These are phyloP conservation scores for Suhomyces bribrorum DNA, from an alignment of 1,139 yeast species.

Conservation along the genomic window DNA sequence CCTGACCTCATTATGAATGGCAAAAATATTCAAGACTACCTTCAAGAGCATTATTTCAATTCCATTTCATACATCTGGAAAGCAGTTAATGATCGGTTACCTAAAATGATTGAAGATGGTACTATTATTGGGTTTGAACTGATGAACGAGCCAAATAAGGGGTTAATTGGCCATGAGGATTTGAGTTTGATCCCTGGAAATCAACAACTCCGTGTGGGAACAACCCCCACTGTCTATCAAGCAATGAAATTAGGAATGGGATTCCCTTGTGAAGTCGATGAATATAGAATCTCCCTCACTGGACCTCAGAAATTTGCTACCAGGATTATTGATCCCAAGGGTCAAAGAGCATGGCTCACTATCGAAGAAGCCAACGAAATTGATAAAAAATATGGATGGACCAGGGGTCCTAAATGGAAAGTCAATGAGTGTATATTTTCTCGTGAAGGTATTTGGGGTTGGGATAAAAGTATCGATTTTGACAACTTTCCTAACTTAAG, in stretches of 20 bases:
- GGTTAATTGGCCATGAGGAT: slow-evolving; percentile 57
- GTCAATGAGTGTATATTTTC: slow-evolving; percentile 80
- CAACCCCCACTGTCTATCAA: slow-evolving; percentile 68
- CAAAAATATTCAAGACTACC: slow-evolving; percentile 72
- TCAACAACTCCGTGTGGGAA: slow-evolving; percentile 62
- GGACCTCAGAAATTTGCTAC: slow-evolving; percentile 72
- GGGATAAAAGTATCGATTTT: slow-evolving; percentile 35
- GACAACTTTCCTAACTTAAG: slow-evolving; percentile 21
- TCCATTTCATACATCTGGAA: slow-evolving; percentile 59
- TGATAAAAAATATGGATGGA: slow-evolving; percentile 72
- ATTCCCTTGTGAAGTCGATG: slow-evolving; percentile 60
- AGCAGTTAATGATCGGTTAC: slow-evolving; percentile 47
- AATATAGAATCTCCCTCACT: slow-evolving; percentile 63
- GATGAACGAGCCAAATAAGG: slow-evolving; percentile 82
- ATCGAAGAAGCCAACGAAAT: slow-evolving; percentile 36
- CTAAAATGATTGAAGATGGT: slow-evolving; percentile 55
- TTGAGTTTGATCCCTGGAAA: slow-evolving; percentile 48
- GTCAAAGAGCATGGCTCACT: slow-evolving; percentile 67
- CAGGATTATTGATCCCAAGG: slow-evolving; percentile 62
- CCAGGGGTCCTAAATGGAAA: slow-evolving; percentile 62
- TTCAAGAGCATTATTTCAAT: slow-evolving; percentile 63
- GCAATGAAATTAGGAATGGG: slow-evolving; percentile 73
- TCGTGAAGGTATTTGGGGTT: slow-evolving; percentile 71
- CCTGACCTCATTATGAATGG: slow-evolving; percentile 73
- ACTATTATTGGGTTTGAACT: slow-evolving; percentile 77